A percentile compares a stretch with the other conserved stretches of the same genome.
Evolutionary conservation across 2,329 filamentous ascomycete genomes (phyloP).

Genomic region (Pseudogymnoascus sp.): DNA sequence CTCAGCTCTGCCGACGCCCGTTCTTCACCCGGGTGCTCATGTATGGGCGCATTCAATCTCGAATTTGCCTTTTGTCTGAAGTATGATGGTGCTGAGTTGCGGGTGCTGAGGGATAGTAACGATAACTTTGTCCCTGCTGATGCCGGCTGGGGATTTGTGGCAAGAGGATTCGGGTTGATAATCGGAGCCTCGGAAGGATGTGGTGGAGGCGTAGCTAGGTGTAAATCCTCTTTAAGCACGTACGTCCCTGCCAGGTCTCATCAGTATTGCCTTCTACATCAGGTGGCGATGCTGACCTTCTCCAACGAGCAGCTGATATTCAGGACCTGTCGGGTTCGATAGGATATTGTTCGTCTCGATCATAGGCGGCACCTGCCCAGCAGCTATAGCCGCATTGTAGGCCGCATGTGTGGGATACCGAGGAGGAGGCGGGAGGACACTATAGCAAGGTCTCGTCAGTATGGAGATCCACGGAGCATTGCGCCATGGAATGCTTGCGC

Average conservation of each 20-base stretch:
- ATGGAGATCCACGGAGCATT: neutral
- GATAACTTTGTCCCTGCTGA: conserved; percentile 79
- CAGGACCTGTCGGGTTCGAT: conserved; percentile 67
- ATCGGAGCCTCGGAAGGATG: conserved; percentile 89
- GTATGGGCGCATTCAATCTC: conserved; percentile 42
- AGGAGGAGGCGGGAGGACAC: conserved; percentile 75
- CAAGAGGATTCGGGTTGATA: conserved; percentile 81
- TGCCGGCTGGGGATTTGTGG: conserved; percentile 75
- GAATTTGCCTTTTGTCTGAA: conserved; percentile 46
- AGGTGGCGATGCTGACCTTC: conserved; percentile 55
- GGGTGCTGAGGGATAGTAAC: conserved; percentile 41
- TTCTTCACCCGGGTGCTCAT: conserved; percentile 53
- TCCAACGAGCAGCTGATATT: conserved; percentile 85
- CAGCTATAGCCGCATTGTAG: conserved; percentile 63
- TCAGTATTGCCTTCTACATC: neutral
- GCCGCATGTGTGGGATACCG: conserved; percentile 69
- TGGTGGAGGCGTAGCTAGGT: conserved; percentile 86
- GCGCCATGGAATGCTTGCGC: neutral
- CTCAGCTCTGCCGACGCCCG: conserved; percentile 51
- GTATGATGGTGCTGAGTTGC: conserved; percentile 37
- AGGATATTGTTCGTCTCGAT: conserved; percentile 93
- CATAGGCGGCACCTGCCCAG: conserved; percentile 61
- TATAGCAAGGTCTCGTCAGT: conserved; percentile 26
- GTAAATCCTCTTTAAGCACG: conserved; percentile 78
- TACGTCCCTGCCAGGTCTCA: conserved; percentile 60